Evolutionary conservation across 1,284 basidiomycete species (phyloP).

Genomic region (Singerocomus inundabilis): DNA sequence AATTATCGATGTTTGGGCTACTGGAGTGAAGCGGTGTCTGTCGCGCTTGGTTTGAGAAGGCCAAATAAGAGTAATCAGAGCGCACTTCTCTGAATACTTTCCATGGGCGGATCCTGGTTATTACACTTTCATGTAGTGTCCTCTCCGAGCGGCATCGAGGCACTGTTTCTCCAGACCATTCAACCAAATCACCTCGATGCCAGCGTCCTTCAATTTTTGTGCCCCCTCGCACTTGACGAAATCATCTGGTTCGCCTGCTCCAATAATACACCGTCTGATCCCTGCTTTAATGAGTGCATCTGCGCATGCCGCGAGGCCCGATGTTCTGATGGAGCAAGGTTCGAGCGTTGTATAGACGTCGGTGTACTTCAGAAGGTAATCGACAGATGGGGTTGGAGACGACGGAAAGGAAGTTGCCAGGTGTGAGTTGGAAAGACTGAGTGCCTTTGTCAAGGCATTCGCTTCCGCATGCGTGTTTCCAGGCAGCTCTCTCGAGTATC

Average conservation of each 20-base stretch:
- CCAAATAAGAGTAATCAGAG: not conserved
- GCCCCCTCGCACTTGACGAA: conserved; percentile 95
- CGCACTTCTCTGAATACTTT: conserved; percentile 4
- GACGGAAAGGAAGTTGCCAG: conserved; percentile 45
- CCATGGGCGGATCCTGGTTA: not conserved
- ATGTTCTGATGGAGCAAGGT: conserved; percentile 90
- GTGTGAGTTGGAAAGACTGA: conserved; percentile 41
- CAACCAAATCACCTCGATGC: conserved; percentile 77
- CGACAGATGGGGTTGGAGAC: conserved; percentile 32
- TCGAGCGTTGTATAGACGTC: conserved; percentile 96
- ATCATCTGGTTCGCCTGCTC: conserved; percentile 91
- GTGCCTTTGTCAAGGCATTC: conserved; percentile 83
- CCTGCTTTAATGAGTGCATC: conserved; percentile 77
- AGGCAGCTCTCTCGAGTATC: conserved; percentile 88
- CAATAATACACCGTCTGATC: conserved; percentile 81
- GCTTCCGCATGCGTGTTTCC: conserved; percentile 99
- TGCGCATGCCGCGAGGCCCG: conserved; percentile 85
- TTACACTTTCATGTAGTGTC: conserved; percentile 33
- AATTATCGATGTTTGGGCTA: conserved; percentile 33
- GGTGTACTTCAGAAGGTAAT: conserved; percentile 53
- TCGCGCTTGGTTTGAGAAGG: conserved; percentile 3
- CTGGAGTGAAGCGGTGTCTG: conserved; percentile 33
- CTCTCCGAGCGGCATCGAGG: conserved; percentile 69
- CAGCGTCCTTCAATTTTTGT: conserved; percentile 68
- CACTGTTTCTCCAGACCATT: conserved; percentile 73